These are phyloP conservation scores for Xylariaceae sp. DNA, from an alignment of 2,329 filamentous ascomycete species.

Conservation along the genomic window DNA sequence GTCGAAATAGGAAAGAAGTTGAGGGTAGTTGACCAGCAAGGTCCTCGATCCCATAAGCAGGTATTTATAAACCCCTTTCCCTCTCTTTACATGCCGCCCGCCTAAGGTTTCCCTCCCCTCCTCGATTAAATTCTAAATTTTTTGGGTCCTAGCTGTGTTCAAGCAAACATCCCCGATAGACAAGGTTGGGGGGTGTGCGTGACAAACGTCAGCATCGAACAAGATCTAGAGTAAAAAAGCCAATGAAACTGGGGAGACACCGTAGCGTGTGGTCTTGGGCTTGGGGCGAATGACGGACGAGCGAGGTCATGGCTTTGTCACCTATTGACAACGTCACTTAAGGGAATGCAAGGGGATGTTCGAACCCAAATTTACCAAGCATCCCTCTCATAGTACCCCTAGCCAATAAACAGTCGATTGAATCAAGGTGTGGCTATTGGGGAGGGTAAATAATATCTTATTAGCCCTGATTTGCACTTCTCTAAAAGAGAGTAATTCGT, in stretches of 20 bases:
- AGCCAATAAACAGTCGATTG: too few relatives aligned
- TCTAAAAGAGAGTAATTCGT: too few relatives aligned
- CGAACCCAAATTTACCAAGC: neutral
- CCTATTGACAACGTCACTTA: neutral
- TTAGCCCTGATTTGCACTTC: too few relatives aligned
- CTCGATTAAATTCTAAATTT: neutral
- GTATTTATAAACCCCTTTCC: constrained; percentile 29
- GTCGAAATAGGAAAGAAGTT: constrained; percentile 24
- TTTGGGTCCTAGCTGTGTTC: neutral
- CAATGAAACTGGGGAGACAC: constrained; percentile 2
- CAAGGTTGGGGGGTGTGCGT: neutral
- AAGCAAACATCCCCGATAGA: neutral
- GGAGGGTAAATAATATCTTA: too few relatives aligned
- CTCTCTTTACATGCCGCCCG: neutral
- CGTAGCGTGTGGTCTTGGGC: neutral
- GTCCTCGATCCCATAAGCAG: constrained; percentile 18
- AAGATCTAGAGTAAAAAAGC: neutral
- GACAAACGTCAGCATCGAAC: neutral
- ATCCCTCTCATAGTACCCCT: too few relatives aligned
- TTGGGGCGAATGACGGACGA: constrained; percentile 13
- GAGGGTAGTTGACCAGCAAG: constrained; percentile 23
- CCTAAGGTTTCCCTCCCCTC: neutral
- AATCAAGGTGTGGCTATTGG: too few relatives aligned
- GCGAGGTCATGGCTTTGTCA: constrained; percentile 20
- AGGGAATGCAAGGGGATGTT: too few relatives aligned